Evolutionary conservation across 441 rosid genomes (phyloP), one percentile per base, ranked within the genome.

Genomic region (Arabidopsis lyrata): DNA sequence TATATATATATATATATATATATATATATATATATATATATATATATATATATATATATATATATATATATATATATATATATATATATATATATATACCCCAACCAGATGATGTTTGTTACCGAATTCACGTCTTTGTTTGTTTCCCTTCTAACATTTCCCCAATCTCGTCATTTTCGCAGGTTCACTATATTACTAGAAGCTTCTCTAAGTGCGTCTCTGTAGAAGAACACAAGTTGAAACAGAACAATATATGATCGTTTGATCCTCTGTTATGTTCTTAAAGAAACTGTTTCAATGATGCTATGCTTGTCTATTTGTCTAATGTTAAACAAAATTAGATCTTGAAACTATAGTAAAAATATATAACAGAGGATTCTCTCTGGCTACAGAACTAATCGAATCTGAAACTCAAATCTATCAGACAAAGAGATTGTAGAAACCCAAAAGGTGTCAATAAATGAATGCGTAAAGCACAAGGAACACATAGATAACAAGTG

Each of bases 101-200:
- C 3, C 2, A 39, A 39, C 18, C 49, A 60, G 24, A 36, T 36
- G 0, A 6, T 59, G 24, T 38, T 36, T 38, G 13, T 41, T 8
- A 58, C 45, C 18, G 15, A 11, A 0, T 7, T 14, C 12, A 13
- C 38, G 45, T 58, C 56, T 18, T 11, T 34, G 36, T 16, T 70
- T 64, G 36, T 63, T 56, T 52, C 18, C 54, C 24, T 48, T 45
- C 18, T 45, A 54, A 61, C 56, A 22, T 18, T 34, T 67, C 60
- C 58, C 44, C 15, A 10, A 29, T 60, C 45, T 61, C 35, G 16
- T 50, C 16, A 18, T 42, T 76, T 69, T 63, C 78, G 78, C 86
- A 93, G 97, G 98, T 81, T 91, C 98, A 2, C 93, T 93, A 67
- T 91, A 93, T 80, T 91, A 89, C 64, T 91, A 91, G 83, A 81